Evolutionary conservation across 208 protist species (phyloP).

Genomic region (Crithidia bombi): DNA sequence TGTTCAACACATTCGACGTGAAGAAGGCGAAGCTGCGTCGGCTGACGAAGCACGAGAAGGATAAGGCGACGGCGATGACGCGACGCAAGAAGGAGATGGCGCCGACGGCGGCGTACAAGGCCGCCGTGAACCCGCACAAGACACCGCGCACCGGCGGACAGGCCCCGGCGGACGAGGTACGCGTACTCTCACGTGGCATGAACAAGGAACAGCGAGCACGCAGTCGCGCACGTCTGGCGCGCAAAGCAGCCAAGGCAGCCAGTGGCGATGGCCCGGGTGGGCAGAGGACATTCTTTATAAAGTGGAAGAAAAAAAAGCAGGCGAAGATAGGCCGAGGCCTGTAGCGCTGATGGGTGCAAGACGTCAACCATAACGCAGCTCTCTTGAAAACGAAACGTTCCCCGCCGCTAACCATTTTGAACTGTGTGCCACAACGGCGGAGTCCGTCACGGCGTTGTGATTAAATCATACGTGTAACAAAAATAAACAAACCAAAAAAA

Average conservation of each 20-base stretch:
- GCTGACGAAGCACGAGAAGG: slow-evolving; percentile 72
- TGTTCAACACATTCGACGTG: slow-evolving; percentile 83
- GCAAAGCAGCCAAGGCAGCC: slow-evolving; percentile 32
- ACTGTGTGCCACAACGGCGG: not conserved
- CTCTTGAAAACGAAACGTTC: not conserved
- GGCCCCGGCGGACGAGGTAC: slow-evolving; percentile 54
- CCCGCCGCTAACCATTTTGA: slow-evolving; percentile 12
- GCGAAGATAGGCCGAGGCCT: slow-evolving; percentile 72
- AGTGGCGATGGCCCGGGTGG: not conserved
- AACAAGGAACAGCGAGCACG: slow-evolving; percentile 34
- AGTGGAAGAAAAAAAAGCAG: slow-evolving; percentile 71
- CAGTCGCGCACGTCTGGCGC: slow-evolving; percentile 21
- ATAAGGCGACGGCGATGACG: slow-evolving; percentile 47
- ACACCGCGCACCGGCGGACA: slow-evolving; percentile 65
- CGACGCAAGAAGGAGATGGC: slow-evolving; percentile 68
- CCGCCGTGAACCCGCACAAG: slow-evolving; percentile 78
- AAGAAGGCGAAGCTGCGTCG: slow-evolving; percentile 77
- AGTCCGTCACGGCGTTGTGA: not conserved
- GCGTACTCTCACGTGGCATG: slow-evolving; percentile 60
- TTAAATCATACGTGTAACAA: not conserved
- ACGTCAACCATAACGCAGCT: not conserved
- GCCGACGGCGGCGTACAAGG: slow-evolving; percentile 78
- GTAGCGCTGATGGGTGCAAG: slow-evolving; percentile 9
- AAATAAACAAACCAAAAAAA: not conserved
- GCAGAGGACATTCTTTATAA: slow-evolving; percentile 49